Percentiles rank a stretch among this genome's conserved stretches.
These are phyloP conservation scores for Rossbeevera mucosa DNA, from an alignment of 768 basidiomycete genomes.

Conservation along the genomic window DNA sequence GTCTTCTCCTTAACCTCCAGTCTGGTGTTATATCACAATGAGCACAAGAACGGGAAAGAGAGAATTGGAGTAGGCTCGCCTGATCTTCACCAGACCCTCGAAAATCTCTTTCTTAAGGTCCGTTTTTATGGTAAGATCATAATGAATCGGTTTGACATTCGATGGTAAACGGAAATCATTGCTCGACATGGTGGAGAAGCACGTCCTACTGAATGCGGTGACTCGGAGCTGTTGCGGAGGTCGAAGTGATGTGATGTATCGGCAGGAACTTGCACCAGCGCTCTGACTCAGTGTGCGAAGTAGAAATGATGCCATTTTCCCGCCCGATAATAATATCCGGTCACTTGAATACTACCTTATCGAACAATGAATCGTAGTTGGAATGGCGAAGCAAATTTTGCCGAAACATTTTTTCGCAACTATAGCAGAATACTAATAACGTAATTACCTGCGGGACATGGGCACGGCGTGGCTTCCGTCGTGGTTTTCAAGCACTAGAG, in stretches of 20 bases:
- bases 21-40: constrained; percentile 32
- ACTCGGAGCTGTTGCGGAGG: neutral
- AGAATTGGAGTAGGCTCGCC: constrained; percentile 39
- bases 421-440: neutral
- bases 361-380: neutral
- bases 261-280: neutral
- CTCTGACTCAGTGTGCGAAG: constrained; percentile 3
- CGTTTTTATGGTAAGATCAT: constrained; percentile 74
- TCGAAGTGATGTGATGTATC: neutral
- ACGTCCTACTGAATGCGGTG: constrained; percentile 3
- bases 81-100: constrained; percentile 69
- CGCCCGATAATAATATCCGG: neutral
- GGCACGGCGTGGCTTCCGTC: no score
- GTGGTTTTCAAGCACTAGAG: constrained; percentile 5
- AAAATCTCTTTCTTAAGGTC: constrained; percentile 77
- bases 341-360: neutral
- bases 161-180: constrained; percentile 52
- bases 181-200: constrained; percentile 13
- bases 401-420: neutral
- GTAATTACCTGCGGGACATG: no score
- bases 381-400: neutral
- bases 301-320: constrained; percentile 13
- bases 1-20: constrained; percentile 62
- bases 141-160: constrained; percentile 66
- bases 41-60: neutral